Conservation (phyloP, 148 eudicot genomes). For the Mesembryanthemum crystallinum region DNA sequence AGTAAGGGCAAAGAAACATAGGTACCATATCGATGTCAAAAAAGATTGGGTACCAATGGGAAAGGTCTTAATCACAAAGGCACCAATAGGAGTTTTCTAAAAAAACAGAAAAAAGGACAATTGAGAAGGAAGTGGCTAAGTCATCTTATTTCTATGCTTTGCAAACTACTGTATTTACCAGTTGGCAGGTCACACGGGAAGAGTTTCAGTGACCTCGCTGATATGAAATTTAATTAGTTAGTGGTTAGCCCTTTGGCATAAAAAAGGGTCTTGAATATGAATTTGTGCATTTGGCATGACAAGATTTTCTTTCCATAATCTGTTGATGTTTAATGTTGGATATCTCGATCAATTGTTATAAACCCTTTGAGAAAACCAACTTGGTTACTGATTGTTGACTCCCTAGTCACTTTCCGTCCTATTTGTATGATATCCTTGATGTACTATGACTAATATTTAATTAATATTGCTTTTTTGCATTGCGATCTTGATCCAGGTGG, state of each 20-base stretch:
- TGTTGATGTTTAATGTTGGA: too few species aligned
- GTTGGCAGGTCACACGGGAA: not conserved
- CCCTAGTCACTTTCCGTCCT: not conserved
- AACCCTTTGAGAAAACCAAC: not conserved
- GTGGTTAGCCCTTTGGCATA: not conserved
- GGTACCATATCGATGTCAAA: too few species aligned
- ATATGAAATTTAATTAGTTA: not conserved
- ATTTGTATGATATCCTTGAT: not conserved
- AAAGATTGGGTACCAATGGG: too few species aligned
- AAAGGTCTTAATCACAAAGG: too few species aligned
- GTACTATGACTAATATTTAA: not conserved
- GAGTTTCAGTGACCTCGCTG: not conserved
- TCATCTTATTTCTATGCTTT: too few species aligned
- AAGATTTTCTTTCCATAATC: too few species aligned
- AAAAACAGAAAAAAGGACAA: too few species aligned
- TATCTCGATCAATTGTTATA: not conserved
- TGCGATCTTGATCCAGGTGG: conserved; percentile 52
- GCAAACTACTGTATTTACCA: not conserved
- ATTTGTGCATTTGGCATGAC: too few species aligned
- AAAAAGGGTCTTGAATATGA: too few species aligned
- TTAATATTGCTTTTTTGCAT: conserved; percentile 7
- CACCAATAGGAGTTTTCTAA: too few species aligned
- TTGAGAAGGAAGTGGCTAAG: too few species aligned
- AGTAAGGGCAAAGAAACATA: too few species aligned
- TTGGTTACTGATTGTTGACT: not conserved